Percentiles rank a stretch among this genome's conserved stretches.
phyloP scores from a whole-genome alignment of 2,329 filamentous ascomycete genomes.

The Penicillium capsulatum region DNA sequence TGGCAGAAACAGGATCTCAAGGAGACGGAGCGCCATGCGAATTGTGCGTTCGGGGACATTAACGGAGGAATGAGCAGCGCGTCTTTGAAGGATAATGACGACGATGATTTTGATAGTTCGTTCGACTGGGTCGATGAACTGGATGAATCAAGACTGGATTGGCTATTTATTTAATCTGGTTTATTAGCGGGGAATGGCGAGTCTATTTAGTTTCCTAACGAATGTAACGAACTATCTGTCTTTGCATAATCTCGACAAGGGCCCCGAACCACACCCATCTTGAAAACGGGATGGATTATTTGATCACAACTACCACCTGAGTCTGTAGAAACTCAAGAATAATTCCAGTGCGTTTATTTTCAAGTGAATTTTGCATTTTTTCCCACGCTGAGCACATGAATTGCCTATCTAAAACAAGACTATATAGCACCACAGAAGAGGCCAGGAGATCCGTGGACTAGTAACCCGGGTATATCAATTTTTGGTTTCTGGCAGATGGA shows the following conservation, averaged over 20 bases:
- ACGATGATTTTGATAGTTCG: constrained; percentile 27
- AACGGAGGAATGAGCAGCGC: neutral
- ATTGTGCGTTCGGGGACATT: constrained; percentile 2
- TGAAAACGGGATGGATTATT: no score
- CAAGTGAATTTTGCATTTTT: no score
- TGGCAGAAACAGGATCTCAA: constrained; percentile 39
- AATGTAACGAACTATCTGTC: no score
- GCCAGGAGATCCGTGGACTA: neutral
- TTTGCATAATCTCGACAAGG: no score
- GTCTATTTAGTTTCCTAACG: no score
- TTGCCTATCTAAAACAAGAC: no score
- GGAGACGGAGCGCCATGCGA: constrained; percentile 13
- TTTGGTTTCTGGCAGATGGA: constrained; percentile 8
- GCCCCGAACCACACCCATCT: no score
- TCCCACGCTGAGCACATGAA: no score
- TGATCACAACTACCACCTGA: no score
- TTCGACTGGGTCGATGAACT: constrained; percentile 42
- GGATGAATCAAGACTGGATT: constrained; percentile 39
- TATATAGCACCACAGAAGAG: neutral
- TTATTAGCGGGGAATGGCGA: no score
- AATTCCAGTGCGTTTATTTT: no score
- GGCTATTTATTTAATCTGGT: constrained; percentile 37
- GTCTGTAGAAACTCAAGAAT: no score
- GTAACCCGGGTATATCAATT: constrained; percentile 22
- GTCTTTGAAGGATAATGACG: constrained; percentile 3